phyloP scores from a whole-genome alignment of 768 basidiomycete genomes.

The Auricularia auricula-judae region DNA sequence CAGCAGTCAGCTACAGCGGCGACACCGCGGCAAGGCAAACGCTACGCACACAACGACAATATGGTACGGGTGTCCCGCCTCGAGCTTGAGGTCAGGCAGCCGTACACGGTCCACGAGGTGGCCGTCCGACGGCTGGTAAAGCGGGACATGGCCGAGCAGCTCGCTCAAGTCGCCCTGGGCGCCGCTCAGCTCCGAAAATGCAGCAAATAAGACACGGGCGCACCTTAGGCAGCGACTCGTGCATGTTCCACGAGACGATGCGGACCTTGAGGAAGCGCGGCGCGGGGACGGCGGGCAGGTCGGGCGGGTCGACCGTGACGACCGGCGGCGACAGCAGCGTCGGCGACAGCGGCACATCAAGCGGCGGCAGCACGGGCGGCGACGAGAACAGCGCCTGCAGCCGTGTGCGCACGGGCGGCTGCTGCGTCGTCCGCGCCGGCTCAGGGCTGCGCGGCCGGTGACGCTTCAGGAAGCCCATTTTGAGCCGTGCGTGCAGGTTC shows the following conservation, averaged over 20 bases:
- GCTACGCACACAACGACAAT: slow-evolving; percentile 59
- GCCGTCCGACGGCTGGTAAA: slow-evolving; percentile 20
- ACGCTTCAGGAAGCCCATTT: background rate
- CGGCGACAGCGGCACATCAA: slow-evolving; percentile 16
- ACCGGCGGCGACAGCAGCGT: slow-evolving; percentile 13
- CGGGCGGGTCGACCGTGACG: slow-evolving; percentile 17
- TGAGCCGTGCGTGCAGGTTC: background rate
- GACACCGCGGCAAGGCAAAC: no score
- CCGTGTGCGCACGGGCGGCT: slow-evolving; percentile 30
- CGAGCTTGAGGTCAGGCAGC: slow-evolving; percentile 39
- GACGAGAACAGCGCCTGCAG: slow-evolving; percentile 42
- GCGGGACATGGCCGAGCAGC: slow-evolving; percentile 50
- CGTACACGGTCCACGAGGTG: slow-evolving; percentile 13
- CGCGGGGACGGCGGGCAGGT: slow-evolving; percentile 13
- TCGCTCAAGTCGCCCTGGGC: slow-evolving; percentile 62
- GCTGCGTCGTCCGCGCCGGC: background rate
- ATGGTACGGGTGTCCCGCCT: slow-evolving; percentile 60
- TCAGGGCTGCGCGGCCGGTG: background rate
- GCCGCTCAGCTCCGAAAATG: slow-evolving; percentile 2
- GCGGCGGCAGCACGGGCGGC: slow-evolving; percentile 11
- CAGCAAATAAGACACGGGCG: background rate
- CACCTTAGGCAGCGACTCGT: slow-evolving; percentile 70
- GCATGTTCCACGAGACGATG: slow-evolving; percentile 79
- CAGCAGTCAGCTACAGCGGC: background rate
- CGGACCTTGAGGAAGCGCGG: slow-evolving; percentile 45